These are phyloP conservation scores for Epicoccum sorghinum DNA, from an alignment of 2,329 filamentous ascomycete species.

Conservation along the genomic window DNA sequence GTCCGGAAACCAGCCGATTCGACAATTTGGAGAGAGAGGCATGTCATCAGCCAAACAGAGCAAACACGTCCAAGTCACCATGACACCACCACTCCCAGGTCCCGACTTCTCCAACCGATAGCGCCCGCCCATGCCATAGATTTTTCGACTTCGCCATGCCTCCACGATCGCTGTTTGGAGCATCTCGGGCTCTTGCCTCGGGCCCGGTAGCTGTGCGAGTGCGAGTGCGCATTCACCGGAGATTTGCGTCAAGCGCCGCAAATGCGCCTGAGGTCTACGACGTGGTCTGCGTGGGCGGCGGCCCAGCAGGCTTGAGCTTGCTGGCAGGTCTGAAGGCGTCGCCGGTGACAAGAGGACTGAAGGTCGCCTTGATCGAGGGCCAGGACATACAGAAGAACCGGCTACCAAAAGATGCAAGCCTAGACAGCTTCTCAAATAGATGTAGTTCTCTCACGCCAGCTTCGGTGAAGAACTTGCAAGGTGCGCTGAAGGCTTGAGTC, in stretches of 20 bases:
- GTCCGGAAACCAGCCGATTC: slow-evolving; percentile 12
- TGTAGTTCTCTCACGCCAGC: slow-evolving; percentile 93
- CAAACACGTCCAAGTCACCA: slow-evolving; percentile 27
- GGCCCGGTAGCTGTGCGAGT: slow-evolving; percentile 23
- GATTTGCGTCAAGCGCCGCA: slow-evolving; percentile 43
- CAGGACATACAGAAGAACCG: slow-evolving; percentile 78
- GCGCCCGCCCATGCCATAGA: slow-evolving; percentile 27
- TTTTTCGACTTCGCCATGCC: slow-evolving; percentile 37
- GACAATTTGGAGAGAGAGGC: slow-evolving; percentile 2
- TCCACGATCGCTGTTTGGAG: slow-evolving; percentile 35
- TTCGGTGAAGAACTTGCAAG: slow-evolving; percentile 80
- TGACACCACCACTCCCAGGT: slow-evolving; percentile 33
- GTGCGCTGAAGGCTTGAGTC: slow-evolving; percentile 25
- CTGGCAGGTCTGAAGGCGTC: slow-evolving; percentile 61
- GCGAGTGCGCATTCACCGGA: slow-evolving; percentile 27
- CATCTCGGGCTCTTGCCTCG: slow-evolving; percentile 23
- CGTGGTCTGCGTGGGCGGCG: slow-evolving; percentile 89
- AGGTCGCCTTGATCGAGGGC: slow-evolving; percentile 86
- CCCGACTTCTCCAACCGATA: slow-evolving; percentile 14
- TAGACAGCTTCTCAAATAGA: slow-evolving; percentile 83
- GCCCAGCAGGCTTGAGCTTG: slow-evolving; percentile 81
- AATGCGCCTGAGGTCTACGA: slow-evolving; percentile 77
- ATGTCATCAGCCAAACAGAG: slow-evolving; percentile 28
- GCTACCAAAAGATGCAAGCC: slow-evolving; percentile 67
- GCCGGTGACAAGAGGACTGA: slow-evolving; percentile 74